Conservation (phyloP, 805 yeast species). For the Danielia oregonensis region DNA sequence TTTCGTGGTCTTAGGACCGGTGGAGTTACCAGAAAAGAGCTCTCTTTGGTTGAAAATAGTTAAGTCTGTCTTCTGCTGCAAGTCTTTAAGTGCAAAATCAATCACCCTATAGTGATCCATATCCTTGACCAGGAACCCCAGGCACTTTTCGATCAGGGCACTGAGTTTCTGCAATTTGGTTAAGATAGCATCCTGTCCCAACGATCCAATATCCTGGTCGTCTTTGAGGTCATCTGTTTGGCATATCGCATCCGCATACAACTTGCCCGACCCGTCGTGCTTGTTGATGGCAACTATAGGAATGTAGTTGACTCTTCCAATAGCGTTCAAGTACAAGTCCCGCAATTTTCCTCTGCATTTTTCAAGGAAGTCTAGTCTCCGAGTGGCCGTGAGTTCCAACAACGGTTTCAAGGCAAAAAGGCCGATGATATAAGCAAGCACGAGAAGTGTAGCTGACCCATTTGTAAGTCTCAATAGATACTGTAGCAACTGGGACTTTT, state of each 20-base stretch:
- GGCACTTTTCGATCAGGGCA: slow-evolving; percentile 21
- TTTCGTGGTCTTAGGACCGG: slow-evolving; percentile 3
- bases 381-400: slow-evolving; percentile 23
- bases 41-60: slow-evolving; percentile 30
- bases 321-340: slow-evolving; percentile 31
- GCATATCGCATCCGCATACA: slow-evolving; percentile 34
- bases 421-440: slow-evolving; percentile 30
- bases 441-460: slow-evolving; percentile 30
- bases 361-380: slow-evolving; percentile 35
- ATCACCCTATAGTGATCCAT: slow-evolving; percentile 31
- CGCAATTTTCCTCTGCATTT: slow-evolving; percentile 28
- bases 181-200: slow-evolving; percentile 22
- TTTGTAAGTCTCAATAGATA: slow-evolving; percentile 30
- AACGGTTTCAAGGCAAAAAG: slow-evolving; percentile 32
- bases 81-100: slow-evolving; percentile 28
- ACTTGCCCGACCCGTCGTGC: slow-evolving; percentile 24
- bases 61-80: slow-evolving; percentile 34
- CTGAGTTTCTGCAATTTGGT: slow-evolving; percentile 22
- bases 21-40: slow-evolving; percentile 19
- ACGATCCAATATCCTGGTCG: slow-evolving; percentile 13
- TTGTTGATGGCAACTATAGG: slow-evolving; percentile 37
- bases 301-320: slow-evolving; percentile 32
- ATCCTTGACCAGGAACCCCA: slow-evolving; percentile 24
- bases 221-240: slow-evolving; percentile 31
- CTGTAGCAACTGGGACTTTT: slow-evolving; percentile 21